Base-by-base conservation (phyloP, 2,329 filamentous ascomycete species). In the Phialocephala sp. region DNA sequence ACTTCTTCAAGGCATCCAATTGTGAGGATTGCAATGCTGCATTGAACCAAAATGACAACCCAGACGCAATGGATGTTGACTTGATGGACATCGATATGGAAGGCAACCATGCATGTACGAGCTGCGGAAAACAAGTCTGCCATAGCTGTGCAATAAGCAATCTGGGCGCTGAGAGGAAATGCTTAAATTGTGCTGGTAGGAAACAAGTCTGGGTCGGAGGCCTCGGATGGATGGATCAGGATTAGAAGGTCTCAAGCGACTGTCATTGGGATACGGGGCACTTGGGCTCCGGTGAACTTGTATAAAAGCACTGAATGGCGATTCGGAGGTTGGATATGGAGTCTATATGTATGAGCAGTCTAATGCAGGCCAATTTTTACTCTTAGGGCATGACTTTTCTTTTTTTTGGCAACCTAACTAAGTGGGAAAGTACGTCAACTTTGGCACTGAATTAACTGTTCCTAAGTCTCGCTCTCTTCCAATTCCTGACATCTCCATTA, bases 71-170 rank as follows among this genome's bases (percentile, higher is more conserved):
- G 80, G 80, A 82, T 9, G 62, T 82, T 2, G 81, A 84, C 65
- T 70, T 72, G 65, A 72, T 73, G 65, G 71, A 71, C 35, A 74
- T 83, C 77, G 79, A 82, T 2, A 64, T 80, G 9, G 79, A 67
- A 8, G 72, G 68, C 11, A 76, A 75, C 39, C 75, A 76, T 35
- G 74, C 76, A 0, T 88, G 86, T 61, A 79, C 78, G 9, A 79
- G 77, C 0, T 89, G 86, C 64, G 79, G 81, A 5, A 87, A 85
- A 73, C 77, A 80, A 12, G 84, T 89, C 15, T 89, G 86, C 76
- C 85, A 83, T 63, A 81, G 83, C 62, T 89, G 87, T 72, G 87
- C 85, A 0, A 80, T 88, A 47, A 86, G 83, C 66, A 85, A 86
- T 67, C 76, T 89, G 0, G 85, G 85, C 2, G 81, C 84, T 67